phyloP scores from a whole-genome alignment of 164 flowering plant genomes.

The Stephania japonica region DNA sequence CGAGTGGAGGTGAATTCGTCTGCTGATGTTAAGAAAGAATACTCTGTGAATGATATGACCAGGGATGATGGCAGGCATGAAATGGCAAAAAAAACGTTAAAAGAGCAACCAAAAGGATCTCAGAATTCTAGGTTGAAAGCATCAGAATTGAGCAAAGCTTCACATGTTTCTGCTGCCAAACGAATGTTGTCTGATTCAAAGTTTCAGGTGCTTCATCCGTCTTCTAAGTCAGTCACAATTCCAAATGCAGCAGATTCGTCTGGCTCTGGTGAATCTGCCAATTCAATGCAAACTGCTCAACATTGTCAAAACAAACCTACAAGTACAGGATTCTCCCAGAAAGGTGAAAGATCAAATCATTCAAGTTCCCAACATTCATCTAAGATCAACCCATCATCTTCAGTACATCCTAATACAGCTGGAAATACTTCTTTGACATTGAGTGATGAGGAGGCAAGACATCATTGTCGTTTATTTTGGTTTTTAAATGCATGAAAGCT shows the following conservation, averaged over 20 bases:
- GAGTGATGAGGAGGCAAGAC: constrained; percentile 88
- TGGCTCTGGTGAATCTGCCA: constrained; percentile 38
- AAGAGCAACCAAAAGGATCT: constrained; percentile 41
- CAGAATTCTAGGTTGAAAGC: constrained; percentile 31
- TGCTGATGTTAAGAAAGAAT: constrained; percentile 35
- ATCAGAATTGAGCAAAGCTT: constrained; percentile 32
- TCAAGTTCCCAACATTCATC: constrained; percentile 33
- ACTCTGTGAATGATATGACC: constrained; percentile 16
- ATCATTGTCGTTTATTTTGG: not conserved
- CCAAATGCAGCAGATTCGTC: constrained; percentile 23
- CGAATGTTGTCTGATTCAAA: constrained; percentile 38
- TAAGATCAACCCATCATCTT: constrained; percentile 36
- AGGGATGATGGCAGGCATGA: constrained; percentile 38
- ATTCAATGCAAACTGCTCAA: constrained; percentile 30
- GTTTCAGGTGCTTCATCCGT: constrained; percentile 35
- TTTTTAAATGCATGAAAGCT: not conserved
- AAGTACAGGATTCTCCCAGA: constrained; percentile 33
- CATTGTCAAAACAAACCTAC: constrained; percentile 35
- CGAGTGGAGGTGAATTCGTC: constrained; percentile 24
- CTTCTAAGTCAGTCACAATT: constrained; percentile 39
- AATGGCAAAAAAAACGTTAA: constrained; percentile 25
- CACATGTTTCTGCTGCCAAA: constrained; percentile 36
- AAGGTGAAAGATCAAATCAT: constrained; percentile 49
- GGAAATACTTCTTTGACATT: constrained; percentile 46
- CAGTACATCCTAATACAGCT: constrained; percentile 36